A percentile compares a stretch with the other conserved stretches of the same genome.
phyloP scores from a whole-genome alignment of 805 yeast species.

The Kodamaea hsintzibuensis region DNA sequence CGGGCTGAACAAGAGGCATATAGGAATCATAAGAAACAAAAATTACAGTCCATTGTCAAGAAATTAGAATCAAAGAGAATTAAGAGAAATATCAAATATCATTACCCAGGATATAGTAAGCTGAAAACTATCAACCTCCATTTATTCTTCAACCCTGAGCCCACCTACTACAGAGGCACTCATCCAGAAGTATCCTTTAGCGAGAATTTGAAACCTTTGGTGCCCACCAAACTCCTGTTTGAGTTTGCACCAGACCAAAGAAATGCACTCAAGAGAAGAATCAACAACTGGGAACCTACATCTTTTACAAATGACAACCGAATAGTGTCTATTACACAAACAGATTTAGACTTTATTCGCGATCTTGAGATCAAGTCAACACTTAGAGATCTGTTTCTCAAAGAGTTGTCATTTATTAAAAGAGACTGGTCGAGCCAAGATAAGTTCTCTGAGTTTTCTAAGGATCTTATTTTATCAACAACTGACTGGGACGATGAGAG shows the following conservation, averaged over 20 bases:
- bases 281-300: conserved; percentile 1
- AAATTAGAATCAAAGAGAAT: conserved; percentile 29
- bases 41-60: conserved; percentile 28
- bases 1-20: conserved; percentile 20
- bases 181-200: conserved; percentile 44
- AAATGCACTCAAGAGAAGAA: conserved; percentile 45
- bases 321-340: conserved; percentile 25
- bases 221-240: conserved; percentile 59
- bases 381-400: conserved; percentile 16
- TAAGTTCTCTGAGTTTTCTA: conserved; percentile 44
- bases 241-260: conserved; percentile 67
- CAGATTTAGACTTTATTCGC: conserved; percentile 33
- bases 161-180: conserved; percentile 54
- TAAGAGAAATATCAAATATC: conserved; percentile 38
- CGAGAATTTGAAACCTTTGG: conserved; percentile 41
- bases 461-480: conserved; percentile 63
- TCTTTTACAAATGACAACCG: conserved; percentile 10
- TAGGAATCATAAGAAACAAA: conserved; percentile 26
- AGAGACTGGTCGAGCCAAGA: conserved; percentile 37
- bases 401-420: conserved; percentile 32
- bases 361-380: conserved; percentile 23
- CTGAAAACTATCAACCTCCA: conserved; percentile 64
- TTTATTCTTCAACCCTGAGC: conserved; percentile 61
- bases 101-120: conserved; percentile 63
- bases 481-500: conserved; percentile 78